Percentiles rank a stretch among this genome's conserved stretches.
phyloP scores from a whole-genome alignment of 352 stramenopile species.

The Pythium oligandrum region DNA sequence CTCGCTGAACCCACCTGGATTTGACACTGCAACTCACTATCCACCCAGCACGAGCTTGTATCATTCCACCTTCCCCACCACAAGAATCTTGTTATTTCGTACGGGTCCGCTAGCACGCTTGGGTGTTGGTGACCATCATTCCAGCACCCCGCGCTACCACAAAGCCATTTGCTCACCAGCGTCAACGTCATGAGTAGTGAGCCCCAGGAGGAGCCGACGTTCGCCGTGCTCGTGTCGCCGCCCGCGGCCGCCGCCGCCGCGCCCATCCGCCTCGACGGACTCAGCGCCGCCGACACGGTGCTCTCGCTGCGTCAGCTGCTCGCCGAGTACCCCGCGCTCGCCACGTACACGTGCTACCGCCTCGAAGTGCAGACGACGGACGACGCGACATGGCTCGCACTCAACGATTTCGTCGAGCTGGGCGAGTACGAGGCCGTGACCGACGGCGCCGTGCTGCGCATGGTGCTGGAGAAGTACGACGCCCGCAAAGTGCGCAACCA shows the following conservation, averaged over 20 bases:
- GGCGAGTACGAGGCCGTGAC: constrained; percentile 69
- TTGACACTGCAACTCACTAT: no score
- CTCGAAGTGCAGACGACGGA: constrained; percentile 43
- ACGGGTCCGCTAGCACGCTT: no score
- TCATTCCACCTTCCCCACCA: no score
- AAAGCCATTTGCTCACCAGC: no score
- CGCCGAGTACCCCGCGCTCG: constrained; percentile 75
- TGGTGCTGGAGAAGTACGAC: constrained; percentile 87
- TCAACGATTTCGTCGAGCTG: constrained; percentile 87
- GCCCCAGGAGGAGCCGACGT: constrained; percentile 35
- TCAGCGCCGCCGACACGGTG: constrained; percentile 75
- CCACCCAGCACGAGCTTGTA: no score
- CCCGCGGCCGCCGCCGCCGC: constrained; percentile 20
- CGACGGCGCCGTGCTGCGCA: constrained; percentile 63
- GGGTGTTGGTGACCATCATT: no score
- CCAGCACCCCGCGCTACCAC: no score
- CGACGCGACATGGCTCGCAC: constrained; percentile 25
- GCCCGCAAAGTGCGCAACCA: constrained; percentile 78
- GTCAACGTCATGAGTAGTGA: neutral
- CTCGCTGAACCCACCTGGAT: no score
- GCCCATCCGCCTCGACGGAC: constrained; percentile 56
- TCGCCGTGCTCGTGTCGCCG: constrained; percentile 54
- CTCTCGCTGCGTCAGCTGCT: constrained; percentile 79
- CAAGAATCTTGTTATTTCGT: no score
- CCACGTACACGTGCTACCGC: constrained; percentile 85